A percentile compares a stretch with the other conserved stretches of the same genome.
These are phyloP conservation scores for Chaetomium strumarium DNA, from an alignment of 2,329 filamentous ascomycete genomes.

Conservation along the genomic window DNA sequence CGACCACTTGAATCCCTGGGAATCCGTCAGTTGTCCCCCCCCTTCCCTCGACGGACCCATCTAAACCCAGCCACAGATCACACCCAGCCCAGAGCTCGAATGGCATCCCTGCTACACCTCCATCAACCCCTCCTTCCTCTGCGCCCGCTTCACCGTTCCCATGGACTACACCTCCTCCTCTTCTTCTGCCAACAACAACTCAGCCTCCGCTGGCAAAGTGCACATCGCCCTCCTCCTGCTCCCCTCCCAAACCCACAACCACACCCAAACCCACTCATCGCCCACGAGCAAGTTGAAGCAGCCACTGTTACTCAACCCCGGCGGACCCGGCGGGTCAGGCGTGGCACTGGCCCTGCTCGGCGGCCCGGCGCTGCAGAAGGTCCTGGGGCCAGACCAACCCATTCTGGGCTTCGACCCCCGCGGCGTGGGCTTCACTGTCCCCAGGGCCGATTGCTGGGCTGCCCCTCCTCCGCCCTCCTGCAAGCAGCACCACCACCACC, in stretches of 20 bases:
- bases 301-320: conserved; percentile 41
- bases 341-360: conserved; percentile 25
- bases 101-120: conserved; percentile 38
- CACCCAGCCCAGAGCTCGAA: conserved; percentile 38
- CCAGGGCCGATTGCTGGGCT: conserved; percentile 35
- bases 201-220: conserved; percentile 26
- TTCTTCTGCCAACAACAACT: conserved; percentile 27
- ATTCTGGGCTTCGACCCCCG: conserved; percentile 45
- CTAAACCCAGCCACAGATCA: conserved; percentile 31
- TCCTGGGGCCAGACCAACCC: conserved; percentile 37
- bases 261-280: conserved; percentile 24
- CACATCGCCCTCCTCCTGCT: conserved; percentile 34
- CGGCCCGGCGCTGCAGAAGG: conserved; percentile 30
- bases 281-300: conserved; percentile 10
- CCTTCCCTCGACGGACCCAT: neutral
- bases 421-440: conserved; percentile 36
- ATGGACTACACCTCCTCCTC: conserved; percentile 39
- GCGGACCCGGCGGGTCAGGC: conserved; percentile 42
- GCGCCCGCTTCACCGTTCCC: conserved; percentile 41
- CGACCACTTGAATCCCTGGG: conserved; percentile 14
- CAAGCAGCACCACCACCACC: neutral
- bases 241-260: conserved; percentile 27
- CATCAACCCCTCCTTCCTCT: conserved; percentile 28
- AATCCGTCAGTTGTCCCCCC: neutral
- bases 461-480: conserved; percentile 8